phyloP scores from a whole-genome alignment of 768 basidiomycete genomes.

The Leccinum subgranulosum region DNA sequence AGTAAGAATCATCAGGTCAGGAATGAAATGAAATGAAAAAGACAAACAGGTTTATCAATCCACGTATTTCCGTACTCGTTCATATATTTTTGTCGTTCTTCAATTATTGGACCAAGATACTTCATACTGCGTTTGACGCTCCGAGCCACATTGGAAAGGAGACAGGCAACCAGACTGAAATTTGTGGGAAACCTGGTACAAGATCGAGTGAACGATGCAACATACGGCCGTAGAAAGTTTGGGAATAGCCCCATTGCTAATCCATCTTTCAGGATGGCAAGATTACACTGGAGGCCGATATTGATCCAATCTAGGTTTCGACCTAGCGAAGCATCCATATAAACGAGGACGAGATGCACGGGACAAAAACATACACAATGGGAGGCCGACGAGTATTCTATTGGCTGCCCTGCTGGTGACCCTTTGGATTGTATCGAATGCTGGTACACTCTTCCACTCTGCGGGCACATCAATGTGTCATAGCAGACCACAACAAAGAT shows the following conservation, averaged over 20 bases:
- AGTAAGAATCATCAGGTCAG: neutral
- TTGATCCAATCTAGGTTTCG: neutral
- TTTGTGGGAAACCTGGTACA: neutral
- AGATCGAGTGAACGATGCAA: neutral
- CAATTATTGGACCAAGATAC: neutral
- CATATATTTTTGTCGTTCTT: neutral
- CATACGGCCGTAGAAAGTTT: neutral
- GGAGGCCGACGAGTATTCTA: neutral
- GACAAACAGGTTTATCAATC: neutral
- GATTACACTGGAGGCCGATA: neutral
- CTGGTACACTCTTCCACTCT: slow-evolving; percentile 41
- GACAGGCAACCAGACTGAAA: neutral
- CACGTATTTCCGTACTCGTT: neutral
- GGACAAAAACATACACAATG: neutral
- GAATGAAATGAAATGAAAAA: neutral
- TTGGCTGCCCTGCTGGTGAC: slow-evolving; percentile 36
- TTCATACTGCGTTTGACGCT: neutral
- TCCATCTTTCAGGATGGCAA: neutral
- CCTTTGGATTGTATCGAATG: slow-evolving; percentile 22
- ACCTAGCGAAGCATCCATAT: neutral
- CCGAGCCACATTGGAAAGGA: neutral
- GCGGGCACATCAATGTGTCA: neutral
- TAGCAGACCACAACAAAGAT: neutral
- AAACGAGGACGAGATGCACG: neutral
- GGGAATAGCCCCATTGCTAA: neutral